A percentile compares a stretch with the other conserved stretches of the same genome.
Conservation (phyloP, 2,329 filamentous ascomycete species). For the Alternaria triticina region DNA sequence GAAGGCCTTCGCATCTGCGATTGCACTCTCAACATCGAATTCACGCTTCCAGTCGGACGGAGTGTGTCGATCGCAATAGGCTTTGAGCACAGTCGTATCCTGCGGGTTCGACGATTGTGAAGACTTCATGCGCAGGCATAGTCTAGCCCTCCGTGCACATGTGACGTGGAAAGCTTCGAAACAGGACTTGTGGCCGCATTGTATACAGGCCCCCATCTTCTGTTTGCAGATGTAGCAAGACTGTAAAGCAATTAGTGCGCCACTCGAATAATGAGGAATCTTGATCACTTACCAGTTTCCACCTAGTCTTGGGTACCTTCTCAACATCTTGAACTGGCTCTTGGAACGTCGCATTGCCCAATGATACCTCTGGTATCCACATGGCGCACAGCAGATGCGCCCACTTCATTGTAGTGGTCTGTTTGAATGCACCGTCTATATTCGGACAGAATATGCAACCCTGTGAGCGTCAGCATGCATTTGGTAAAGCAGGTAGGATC, state of each 20-base stretch:
- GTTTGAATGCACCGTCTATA: slow-evolving; percentile 96
- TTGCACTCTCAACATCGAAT: slow-evolving; percentile 80
- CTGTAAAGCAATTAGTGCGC: slow-evolving; percentile 33
- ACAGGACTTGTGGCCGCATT: slow-evolving; percentile 96
- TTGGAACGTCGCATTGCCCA: slow-evolving; percentile 97
- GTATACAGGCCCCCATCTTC: slow-evolving; percentile 97
- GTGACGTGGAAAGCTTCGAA: slow-evolving; percentile 98
- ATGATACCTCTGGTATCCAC: slow-evolving; percentile 96
- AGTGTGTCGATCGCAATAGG: slow-evolving; percentile 95
- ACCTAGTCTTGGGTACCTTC: slow-evolving; percentile 92
- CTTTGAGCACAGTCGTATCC: slow-evolving; percentile 84
- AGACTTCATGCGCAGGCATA: slow-evolving; percentile 97
- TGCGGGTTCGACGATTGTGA: slow-evolving; percentile 78
- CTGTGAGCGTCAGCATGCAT: slow-evolving; percentile 32
- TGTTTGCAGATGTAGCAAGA: slow-evolving; percentile 97
- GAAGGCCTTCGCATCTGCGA: slow-evolving; percentile 82
- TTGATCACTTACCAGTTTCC: slow-evolving; percentile 69
- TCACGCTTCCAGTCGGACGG: slow-evolving; percentile 87
- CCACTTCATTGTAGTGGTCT: slow-evolving; percentile 96
- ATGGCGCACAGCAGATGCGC: slow-evolving; percentile 95
- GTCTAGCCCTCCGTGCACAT: slow-evolving; percentile 83
- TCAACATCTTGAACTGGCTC: slow-evolving; percentile 98
- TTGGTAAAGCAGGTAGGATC: background rate
- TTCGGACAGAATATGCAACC: slow-evolving; percentile 96
- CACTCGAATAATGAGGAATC: background rate